Conservation (phyloP, 2,329 filamentous ascomycete genomes). For the Bipolaris zeicola region DNA sequence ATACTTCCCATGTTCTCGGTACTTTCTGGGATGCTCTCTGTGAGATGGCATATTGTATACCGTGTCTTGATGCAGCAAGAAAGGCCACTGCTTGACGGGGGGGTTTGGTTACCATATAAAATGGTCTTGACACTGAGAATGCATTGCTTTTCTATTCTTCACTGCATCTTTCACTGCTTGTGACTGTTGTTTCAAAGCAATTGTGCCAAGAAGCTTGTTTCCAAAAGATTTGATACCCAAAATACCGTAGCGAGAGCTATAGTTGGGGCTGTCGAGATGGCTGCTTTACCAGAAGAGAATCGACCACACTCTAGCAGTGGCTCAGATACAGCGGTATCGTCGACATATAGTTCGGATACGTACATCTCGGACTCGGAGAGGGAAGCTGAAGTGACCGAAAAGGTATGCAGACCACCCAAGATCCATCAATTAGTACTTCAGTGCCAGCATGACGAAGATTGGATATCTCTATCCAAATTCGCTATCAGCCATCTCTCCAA, state of each 20-base stretch:
- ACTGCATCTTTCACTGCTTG: no score
- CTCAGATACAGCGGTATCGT: conserved; percentile 24
- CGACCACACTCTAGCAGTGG: conserved; percentile 29
- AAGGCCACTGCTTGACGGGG: no score
- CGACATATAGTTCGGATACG: conserved; percentile 31
- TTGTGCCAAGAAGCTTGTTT: neutral
- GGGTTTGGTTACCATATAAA: no score
- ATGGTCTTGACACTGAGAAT: no score
- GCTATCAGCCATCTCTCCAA: neutral
- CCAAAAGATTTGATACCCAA: neutral
- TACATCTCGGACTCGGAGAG: conserved; percentile 26
- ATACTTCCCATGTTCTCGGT: no score
- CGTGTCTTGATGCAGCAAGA: no score
- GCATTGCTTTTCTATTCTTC: no score
- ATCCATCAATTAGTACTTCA: neutral
- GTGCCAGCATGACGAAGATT: neutral
- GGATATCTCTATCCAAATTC: neutral
- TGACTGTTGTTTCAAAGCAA: neutral
- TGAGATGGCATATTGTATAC: no score
- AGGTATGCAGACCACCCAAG: conserved; percentile 11
- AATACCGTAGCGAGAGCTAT: neutral
- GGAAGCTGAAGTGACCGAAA: conserved; percentile 8
- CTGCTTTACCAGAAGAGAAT: conserved; percentile 18
- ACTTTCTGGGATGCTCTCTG: no score
- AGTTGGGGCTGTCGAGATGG: conserved; percentile 19